A percentile compares a stretch with the other conserved stretches of the same genome.
These are phyloP conservation scores for Kitagawia praeruptora DNA, from an alignment of 129 eudicot species.

Conservation along the genomic window DNA sequence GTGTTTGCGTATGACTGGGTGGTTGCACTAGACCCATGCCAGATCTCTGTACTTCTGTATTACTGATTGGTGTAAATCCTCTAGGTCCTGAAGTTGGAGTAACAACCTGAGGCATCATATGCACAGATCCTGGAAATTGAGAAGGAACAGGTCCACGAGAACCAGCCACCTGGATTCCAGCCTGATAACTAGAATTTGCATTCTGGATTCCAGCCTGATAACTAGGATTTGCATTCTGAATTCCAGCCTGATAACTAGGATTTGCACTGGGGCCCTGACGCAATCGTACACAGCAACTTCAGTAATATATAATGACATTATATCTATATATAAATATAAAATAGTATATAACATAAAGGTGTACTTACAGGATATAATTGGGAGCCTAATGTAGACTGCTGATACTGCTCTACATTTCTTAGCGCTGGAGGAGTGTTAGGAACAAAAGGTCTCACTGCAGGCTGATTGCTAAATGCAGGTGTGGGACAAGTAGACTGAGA, in stretches of 20 bases:
- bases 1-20: constrained; percentile 48
- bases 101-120: constrained; percentile 52
- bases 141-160: constrained; percentile 48
- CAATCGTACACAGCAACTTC: constrained; percentile 5
- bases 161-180: constrained; percentile 45
- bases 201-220: constrained; percentile 50
- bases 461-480: constrained; percentile 55
- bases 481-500: constrained; percentile 51
- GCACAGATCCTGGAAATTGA: constrained; percentile 42
- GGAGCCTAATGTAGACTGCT: constrained; percentile 67
- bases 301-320: constrained; percentile 6
- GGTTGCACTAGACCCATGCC: constrained; percentile 54
- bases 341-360: neutral
- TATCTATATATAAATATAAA: neutral
- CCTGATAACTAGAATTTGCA: constrained; percentile 48
- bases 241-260: constrained; percentile 52
- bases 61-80: constrained; percentile 64
- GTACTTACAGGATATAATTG: constrained; percentile 61
- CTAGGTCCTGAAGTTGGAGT: constrained; percentile 39
- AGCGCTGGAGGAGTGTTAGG: constrained; percentile 62
- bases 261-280: constrained; percentile 45
- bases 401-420: constrained; percentile 71
- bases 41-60: constrained; percentile 57
- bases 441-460: constrained; percentile 60
- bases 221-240: constrained; percentile 38